Percentiles rank a stretch among this genome's conserved stretches.
phyloP scores from a whole-genome alignment of 2,329 filamentous ascomycete genomes.

The Colletotrichum shisoi region DNA sequence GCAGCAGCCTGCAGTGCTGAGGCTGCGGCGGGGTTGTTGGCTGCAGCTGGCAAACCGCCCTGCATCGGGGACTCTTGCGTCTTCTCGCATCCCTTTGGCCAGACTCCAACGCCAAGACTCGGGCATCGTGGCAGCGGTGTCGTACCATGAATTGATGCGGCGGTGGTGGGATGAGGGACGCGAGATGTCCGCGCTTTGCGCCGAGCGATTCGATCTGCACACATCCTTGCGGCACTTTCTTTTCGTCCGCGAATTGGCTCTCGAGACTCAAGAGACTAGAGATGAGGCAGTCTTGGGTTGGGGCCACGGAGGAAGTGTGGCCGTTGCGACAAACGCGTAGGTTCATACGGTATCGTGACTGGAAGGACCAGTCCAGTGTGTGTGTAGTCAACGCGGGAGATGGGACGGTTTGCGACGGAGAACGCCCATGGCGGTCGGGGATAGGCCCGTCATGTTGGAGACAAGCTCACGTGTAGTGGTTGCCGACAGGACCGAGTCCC shows the following conservation, averaged over 20 bases:
- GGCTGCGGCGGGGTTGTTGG: constrained; percentile 12
- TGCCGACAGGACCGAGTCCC: constrained; percentile 36
- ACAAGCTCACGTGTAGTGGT: constrained; percentile 35
- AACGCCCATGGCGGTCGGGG: constrained; percentile 21
- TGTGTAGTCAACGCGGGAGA: constrained; percentile 17
- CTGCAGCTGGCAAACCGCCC: constrained; percentile 14
- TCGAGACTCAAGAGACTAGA: constrained; percentile 13
- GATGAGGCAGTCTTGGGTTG: not conserved
- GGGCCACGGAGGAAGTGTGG: constrained; percentile 9
- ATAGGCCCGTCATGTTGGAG: constrained; percentile 34
- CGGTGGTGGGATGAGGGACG: constrained; percentile 19
- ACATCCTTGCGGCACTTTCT: constrained; percentile 17
- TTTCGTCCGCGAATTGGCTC: constrained; percentile 8
- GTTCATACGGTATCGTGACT: constrained; percentile 28
- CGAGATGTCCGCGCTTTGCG: constrained; percentile 37
- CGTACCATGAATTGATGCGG: constrained; percentile 18
- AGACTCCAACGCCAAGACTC: constrained; percentile 24
- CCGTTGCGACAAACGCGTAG: constrained; percentile 27
- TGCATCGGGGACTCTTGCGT: constrained; percentile 16
- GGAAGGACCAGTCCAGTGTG: constrained; percentile 23
- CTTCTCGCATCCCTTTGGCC: constrained; percentile 7
- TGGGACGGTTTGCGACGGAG: constrained; percentile 34
- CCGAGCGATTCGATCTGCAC: constrained; percentile 32
- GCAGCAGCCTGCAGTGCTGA: constrained; percentile 19
- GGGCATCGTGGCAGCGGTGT: constrained; percentile 31